Evolutionary conservation across 305 asterid genomes (phyloP).

Genomic region (Solanum hybrid): DNA sequence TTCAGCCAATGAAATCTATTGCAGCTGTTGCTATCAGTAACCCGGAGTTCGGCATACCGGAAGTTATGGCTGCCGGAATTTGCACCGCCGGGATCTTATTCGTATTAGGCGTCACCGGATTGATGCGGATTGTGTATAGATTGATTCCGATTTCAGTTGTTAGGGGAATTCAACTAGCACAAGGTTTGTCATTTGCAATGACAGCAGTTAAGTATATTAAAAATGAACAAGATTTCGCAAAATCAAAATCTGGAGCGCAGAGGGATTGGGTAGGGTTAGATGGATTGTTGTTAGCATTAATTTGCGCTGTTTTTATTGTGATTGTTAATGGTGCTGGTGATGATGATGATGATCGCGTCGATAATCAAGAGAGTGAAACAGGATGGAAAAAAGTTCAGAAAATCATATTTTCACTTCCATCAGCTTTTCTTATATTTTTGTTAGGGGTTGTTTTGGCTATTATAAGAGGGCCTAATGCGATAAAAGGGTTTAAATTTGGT

Average conservation of each 20-base stretch:
- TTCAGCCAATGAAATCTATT: conserved; percentile 86
- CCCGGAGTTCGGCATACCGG: conserved; percentile 51
- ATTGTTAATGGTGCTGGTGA: conserved; percentile 51
- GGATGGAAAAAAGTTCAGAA: conserved; percentile 8
- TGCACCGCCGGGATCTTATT: conserved; percentile 50
- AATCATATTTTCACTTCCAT: conserved; percentile 36
- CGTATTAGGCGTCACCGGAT: conserved; percentile 44
- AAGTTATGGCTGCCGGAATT: conserved; percentile 79
- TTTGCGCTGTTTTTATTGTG: conserved; percentile 54
- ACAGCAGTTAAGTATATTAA: conserved; percentile 58
- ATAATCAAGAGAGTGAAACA: conserved; percentile 1
- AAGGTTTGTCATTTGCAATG: conserved; percentile 63
- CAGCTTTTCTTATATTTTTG: conserved; percentile 55
- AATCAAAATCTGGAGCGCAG: conserved; percentile 38
- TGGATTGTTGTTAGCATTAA: conserved; percentile 51
- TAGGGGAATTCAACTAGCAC: conserved; percentile 77
- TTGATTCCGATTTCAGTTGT: conserved; percentile 60
- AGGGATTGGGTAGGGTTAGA: conserved; percentile 67
- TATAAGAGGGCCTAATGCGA: conserved; percentile 49
- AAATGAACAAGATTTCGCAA: conserved; percentile 37
- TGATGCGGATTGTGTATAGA: conserved; percentile 53
- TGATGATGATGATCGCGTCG: conserved; percentile 6
- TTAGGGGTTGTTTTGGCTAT: conserved; percentile 52
- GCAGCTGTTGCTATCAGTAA: conserved; percentile 69
- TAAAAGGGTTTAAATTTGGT: conserved; percentile 44